Evolutionary conservation across 2,329 filamentous ascomycete genomes (phyloP).

Genomic region (Phyllosticta ampelicida): DNA sequence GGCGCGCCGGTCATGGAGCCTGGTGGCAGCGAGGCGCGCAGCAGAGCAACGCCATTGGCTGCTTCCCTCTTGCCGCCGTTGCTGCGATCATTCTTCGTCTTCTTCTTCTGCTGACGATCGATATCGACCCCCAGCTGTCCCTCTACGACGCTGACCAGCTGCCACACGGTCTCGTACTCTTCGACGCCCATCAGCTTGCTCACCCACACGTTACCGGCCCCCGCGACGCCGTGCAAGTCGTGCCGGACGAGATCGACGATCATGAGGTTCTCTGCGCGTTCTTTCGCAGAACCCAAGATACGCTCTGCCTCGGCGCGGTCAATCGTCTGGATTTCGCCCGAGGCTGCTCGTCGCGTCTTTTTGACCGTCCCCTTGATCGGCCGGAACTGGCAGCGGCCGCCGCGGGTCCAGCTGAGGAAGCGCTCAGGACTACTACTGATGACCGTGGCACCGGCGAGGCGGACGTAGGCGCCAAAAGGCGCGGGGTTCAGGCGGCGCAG

Average conservation of each 20-base stretch:
- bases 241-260: conserved; percentile 95
- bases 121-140: conserved; percentile 33
- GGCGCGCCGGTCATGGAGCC: conserved; percentile 96
- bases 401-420: conserved; percentile 60
- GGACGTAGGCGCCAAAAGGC: conserved; percentile 74
- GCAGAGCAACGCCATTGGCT: conserved; percentile 58
- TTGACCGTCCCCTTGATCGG: conserved; percentile 97
- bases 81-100: not conserved
- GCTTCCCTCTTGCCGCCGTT: not conserved
- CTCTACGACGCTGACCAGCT: conserved; percentile 82
- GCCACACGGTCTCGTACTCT: conserved; percentile 82
- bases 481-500: conserved; percentile 65
- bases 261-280: conserved; percentile 94
- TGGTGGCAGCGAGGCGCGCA: conserved; percentile 69
- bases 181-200: conserved; percentile 75
- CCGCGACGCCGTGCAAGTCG: conserved; percentile 77
- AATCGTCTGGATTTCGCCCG: conserved; percentile 33
- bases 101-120: not conserved
- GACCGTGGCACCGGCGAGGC: conserved; percentile 53
- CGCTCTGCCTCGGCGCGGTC: conserved; percentile 62
- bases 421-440: conserved; percentile 81
- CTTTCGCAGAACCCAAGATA: conserved; percentile 71
- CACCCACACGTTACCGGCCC: conserved; percentile 61
- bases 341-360: conserved; percentile 40
- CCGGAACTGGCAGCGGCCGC: conserved; percentile 62